Base-by-base conservation (phyloP, 2,329 filamentous ascomycete genomes). In the Exophiala mesophila region DNA sequence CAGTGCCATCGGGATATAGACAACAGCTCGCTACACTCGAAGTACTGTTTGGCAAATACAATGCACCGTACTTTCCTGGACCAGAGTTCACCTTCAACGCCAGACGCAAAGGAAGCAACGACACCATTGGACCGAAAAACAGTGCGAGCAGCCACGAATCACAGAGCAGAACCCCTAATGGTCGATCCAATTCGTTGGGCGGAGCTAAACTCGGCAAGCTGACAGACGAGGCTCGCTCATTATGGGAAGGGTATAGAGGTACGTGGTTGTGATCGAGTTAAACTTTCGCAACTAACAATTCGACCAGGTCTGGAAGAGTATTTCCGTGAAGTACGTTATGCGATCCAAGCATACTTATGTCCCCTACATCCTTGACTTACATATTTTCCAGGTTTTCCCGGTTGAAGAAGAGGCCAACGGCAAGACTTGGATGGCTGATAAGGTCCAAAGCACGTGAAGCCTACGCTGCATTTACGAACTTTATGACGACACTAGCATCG, bases 401-500 rank as follows among this genome's bases (percentile, higher is more conserved):
- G 76, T 96, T 9, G 92, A 98, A 64, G 92, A 98, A 67, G 84
- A 89, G 55, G 88, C 88, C 21, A 97, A 97, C 61, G 90, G 90
- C 4, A 69, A 92, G 59, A 87, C 84, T 12, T 98, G 92, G 92
- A 97, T 96, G 90, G 68, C 71, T 49, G 71, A 75, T 26, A 55
- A 60, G 64, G 67, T 36, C 20, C 38, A 53, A 10, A 56, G 53
- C 41, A 54, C 52, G 18, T 34, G 5, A 17, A 9, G 17, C 15
- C 6, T 34, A 17, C 6, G 6, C 24, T 35, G 39, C 33, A 15
- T 33, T 30, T 21, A 39, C 24, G 20, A 32, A 32, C 29, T 32
- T 32, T 32, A n/a, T 32, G 10, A n/a, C 29, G 13, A 13, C 29
- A 34, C 20, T 19, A 17, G 15, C 32, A 19, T n/a, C 16, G 4